Base-by-base conservation (phyloP, 2,329 filamentous ascomycete species). In the Epicoccum nigrum region DNA sequence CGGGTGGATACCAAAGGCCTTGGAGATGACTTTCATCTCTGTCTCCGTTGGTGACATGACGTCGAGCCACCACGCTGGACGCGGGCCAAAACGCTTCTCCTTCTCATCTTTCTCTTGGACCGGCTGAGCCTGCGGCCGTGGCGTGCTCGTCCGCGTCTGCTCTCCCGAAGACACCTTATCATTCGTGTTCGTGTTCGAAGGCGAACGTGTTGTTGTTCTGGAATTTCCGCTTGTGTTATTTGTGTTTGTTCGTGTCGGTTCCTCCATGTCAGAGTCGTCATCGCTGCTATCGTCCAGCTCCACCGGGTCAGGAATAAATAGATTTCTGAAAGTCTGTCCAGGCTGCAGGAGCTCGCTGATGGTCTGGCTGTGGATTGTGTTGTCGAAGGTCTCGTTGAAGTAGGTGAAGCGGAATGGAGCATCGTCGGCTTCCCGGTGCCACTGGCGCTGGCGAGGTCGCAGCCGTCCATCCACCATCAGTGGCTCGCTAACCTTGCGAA, bases 61-160 rank as follows among this genome's bases (percentile, higher is more conserved):
- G 74, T 99, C 94, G 4, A 99, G 83, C 94, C 94, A 99, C 84
- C 94, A 99, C 0, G 94, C 92, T 4, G 94, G 94, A 5, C 92
- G 86, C 20, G 94, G 88, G 1, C 93, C 93, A 56, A 76, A 77
- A 9, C 76, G 72, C 56, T 77, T 79, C 27, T 44, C 28, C 12
- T 33, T 38, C 16, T 61, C 62, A 53, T 51, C 63, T 50, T 62
- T 70, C 6, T 37, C 19, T 15, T 49, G 43, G 9, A 37, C 8
- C 13, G 58, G 57, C 3, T 66, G 63, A 12, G 56, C 50, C 17
- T 62, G 87, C 46, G 81, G 79, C 52, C 74, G 74, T 13, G 83
- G 82, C 7, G 82, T 83, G 8, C 68, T 79, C 15, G 76, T 73
- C 6, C 77, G 76, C 4, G 82, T 84, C 11, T 71, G 73, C 62